Evolutionary conservation across 768 basidiomycete species (phyloP).

Genomic region (Lentinula guzmanii): DNA sequence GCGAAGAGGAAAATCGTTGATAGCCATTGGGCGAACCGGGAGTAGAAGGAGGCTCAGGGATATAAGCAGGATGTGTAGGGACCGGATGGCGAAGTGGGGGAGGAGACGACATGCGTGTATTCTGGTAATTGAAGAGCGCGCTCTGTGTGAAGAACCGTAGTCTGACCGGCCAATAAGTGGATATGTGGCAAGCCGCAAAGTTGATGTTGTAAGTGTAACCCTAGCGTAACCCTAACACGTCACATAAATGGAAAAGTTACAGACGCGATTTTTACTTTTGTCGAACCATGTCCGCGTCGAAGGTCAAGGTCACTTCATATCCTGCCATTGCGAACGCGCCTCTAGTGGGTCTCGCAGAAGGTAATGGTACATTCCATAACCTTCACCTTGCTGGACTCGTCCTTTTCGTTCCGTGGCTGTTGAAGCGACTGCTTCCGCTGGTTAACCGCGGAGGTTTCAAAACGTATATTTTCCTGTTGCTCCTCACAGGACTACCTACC

Average conservation of each 20-base stretch:
- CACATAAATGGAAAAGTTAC: background rate
- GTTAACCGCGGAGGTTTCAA: conserved; percentile 81
- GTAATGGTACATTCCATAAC: conserved; percentile 82
- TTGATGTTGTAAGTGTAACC: background rate
- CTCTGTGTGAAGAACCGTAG: background rate
- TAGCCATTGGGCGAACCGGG: conserved; percentile 71
- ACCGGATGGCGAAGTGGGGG: conserved; percentile 85
- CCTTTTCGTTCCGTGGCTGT: conserved; percentile 74
- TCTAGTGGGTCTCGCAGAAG: conserved; percentile 75
- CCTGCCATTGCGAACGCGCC: conserved; percentile 86
- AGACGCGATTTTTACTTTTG: background rate
- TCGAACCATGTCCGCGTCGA: background rate
- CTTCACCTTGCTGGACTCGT: conserved; percentile 70
- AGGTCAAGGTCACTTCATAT: conserved; percentile 57
- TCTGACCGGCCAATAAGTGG: too few species aligned
- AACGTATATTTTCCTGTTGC: conserved; percentile 76
- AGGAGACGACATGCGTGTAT: conserved; percentile 39
- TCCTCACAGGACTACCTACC: conserved; percentile 70
- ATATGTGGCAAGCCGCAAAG: background rate
- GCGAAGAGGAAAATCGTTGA: conserved; percentile 65
- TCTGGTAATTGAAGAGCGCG: background rate
- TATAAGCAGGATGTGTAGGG: conserved; percentile 81
- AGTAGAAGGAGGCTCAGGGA: conserved; percentile 77
- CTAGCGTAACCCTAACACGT: background rate
- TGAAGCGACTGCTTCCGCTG: conserved; percentile 78